Base-by-base conservation (phyloP, 306 rosid species). In the Benincasa hispida region DNA sequence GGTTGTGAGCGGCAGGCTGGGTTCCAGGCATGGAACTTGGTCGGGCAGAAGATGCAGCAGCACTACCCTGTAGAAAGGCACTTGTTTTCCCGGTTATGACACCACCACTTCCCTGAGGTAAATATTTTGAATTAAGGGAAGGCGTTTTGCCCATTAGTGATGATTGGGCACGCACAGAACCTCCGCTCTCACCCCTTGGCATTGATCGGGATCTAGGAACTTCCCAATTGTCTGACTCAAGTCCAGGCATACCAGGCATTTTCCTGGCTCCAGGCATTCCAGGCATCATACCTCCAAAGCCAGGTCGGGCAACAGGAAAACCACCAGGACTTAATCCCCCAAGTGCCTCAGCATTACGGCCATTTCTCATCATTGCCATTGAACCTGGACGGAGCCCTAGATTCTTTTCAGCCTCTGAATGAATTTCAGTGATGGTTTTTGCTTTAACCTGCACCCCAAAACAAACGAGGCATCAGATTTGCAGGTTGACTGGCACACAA, bases 351-450 rank as follows among this genome's bases (percentile, higher is more conserved):
- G 84, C 68, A 72, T n/a, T 77, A 22, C 74, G 83, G 48, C 79
- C 81, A 72, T 81, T 84, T 77, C 87, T 84, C 74, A 84, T 78
- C 39, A 57, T 76, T 69, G 83, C 79, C 0, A 76, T 82, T 12
- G 85, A 75, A 76, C 85, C 88, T 15, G 88, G 81, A 50, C 83
- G 83, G 67, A 82, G 59, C 41, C 88, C 88, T 18, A 82, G 48
- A 77, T 72, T 85, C 83, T 85, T 85, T 51, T 85, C 88, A 22
- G 85, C 87, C 72, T 85, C 88, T 30, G 80, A 77, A 85, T 85
- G 83, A 48, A 82, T 85, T 82, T 85, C 85, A 24, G 76, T 72
- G 73, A 82, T 82, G 42, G 88, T 85, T 72, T 79, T 85, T 51
- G 88, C 88, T 79, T 79, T 85, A 60, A 85, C 80, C 88, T 85